phyloP scores from a whole-genome alignment of 352 stramenopile species.

The Globisporangium spiculum region DNA sequence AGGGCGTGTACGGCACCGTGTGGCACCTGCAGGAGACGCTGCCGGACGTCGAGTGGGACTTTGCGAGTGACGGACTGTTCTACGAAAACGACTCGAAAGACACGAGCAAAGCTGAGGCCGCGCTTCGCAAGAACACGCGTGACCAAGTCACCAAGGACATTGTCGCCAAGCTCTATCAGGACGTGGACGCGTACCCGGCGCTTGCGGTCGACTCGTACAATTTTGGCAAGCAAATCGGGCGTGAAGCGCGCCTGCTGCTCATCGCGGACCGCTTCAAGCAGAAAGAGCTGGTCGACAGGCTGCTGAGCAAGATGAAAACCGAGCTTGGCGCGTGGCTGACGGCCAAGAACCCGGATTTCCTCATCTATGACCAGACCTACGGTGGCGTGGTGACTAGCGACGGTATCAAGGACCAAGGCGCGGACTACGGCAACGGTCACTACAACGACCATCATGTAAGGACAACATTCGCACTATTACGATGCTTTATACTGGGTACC shows the following conservation, averaged over 20 bases:
- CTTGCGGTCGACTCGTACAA: constrained; percentile 67
- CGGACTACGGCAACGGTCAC: constrained; percentile 87
- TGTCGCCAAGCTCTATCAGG: constrained; percentile 35
- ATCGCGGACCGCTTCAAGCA: constrained; percentile 77
- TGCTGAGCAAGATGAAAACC: constrained; percentile 55
- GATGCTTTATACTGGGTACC: background rate
- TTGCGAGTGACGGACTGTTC: constrained; percentile 53
- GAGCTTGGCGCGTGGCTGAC: constrained; percentile 63
- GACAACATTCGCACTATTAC: background rate
- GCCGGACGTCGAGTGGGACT: constrained; percentile 61
- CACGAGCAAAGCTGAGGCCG: constrained; percentile 19
- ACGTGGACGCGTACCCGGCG: constrained; percentile 48
- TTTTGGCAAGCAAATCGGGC: constrained; percentile 78
- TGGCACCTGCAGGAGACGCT: constrained; percentile 71
- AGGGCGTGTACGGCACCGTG: constrained; percentile 49
- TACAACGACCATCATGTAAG: constrained; percentile 86
- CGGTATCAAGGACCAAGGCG: constrained; percentile 53
- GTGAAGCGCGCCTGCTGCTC: constrained; percentile 65
- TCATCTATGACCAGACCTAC: constrained; percentile 93
- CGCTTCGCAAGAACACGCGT: constrained; percentile 32
- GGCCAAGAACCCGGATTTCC: constrained; percentile 51
- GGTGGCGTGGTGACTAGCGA: constrained; percentile 90
- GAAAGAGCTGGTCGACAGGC: constrained; percentile 34
- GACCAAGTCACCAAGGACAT: constrained; percentile 34
- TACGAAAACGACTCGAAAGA: constrained; percentile 29